Evolutionary conservation across 23 red algal genomes (phyloP), one percentile per base, ranked within the genome.

Genomic region (Chondrus crispus): DNA sequence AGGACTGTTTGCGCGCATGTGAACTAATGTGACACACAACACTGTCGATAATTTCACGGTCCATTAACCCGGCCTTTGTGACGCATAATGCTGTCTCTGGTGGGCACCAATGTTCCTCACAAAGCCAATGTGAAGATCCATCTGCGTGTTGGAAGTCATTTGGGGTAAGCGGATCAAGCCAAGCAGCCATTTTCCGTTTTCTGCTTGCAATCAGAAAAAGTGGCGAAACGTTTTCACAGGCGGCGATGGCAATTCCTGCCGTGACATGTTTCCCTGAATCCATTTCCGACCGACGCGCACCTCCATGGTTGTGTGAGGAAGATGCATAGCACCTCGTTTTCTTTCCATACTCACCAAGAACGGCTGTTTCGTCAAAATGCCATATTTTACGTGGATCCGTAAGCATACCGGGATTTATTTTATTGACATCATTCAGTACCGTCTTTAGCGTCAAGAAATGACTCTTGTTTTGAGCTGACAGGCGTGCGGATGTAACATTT

Each of bases 241-340:
- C 75, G 16, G 75, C 53, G 16, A 49, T 28, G 6, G 41, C 41
- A 18, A 80, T 80, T 13, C 46, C 75, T 11, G 75, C 75, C 3
- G 75, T 80, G n/a, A 80, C 75, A 28, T 80, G 75, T 35, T 80
- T 80, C 4, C 75, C 75, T 38, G 35, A 24, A 2, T 80, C 75
- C 47, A 57, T 80, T 24, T 57, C 58, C 2, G 41, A 12, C 14
- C 33, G 75, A 12, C 47, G 13, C 2, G 46, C 58, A 12, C 47
- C 75, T 10, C 10, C 11, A 2, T 55, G 30, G 2, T 6, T 2
- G 2, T 11, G 28, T 18, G 53, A 22, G 3, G 75, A 80, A 5
- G 75, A 33, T 38, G n/a, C 28, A 30, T 33, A 80, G 28, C 75
- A 80, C 28, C 40, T 54, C 19, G 40, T 33, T 16, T 32, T 20